Base-by-base conservation (phyloP, 2,329 filamentous ascomycete species). In the Beauveria asiatica region DNA sequence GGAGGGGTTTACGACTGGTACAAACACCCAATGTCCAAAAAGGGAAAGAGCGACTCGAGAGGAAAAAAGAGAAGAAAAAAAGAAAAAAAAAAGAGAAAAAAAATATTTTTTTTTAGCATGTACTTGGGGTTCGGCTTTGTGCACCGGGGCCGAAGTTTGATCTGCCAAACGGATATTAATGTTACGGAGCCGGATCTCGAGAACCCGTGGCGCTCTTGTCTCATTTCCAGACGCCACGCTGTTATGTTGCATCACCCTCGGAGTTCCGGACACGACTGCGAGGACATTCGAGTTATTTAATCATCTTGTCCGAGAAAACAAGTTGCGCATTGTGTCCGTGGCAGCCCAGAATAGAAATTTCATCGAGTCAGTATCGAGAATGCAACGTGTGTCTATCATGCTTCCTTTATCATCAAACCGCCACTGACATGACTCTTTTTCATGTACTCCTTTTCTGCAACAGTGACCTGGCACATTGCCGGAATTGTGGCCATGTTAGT, bases 101-200 rank as follows among this genome's bases (percentile, higher is more conserved):
- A 27, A n/a, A n/a, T n/a, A n/a, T n/a, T n/a, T n/a, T n/a, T n/a
- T n/a, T n/a, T 11, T 11, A 37, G 37, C 41, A 42, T 46, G 17
- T 46, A 48, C 54, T 57, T 57, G 44, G 54, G 44, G 44, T 57
- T 49, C 54, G 54, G 54, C 13, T 39, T 33, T 45, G 17, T 10
- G 27, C n/a, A 33, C 10, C 42, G 53, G 44, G 44, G 46, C 54
- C 54, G 54, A 48, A 7, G 27, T 23, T 30, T 57, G 42, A 48
- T 46, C 53, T 25, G 53, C 30, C 37, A 13, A 55, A 39, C 27
- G 42, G 17, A 33, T 33, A 33, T 33, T 33, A 56, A 23, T 37
- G 53, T 25, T 42, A 37, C 53, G 53, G 53, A 46, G 41, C 53
- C 53, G 53, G 27, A 42, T 56, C 53, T 45, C 21, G n/a, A 46